Evolutionary conservation across 208 protist species (phyloP).

Genomic region (Wallacemonas sp.): DNA sequence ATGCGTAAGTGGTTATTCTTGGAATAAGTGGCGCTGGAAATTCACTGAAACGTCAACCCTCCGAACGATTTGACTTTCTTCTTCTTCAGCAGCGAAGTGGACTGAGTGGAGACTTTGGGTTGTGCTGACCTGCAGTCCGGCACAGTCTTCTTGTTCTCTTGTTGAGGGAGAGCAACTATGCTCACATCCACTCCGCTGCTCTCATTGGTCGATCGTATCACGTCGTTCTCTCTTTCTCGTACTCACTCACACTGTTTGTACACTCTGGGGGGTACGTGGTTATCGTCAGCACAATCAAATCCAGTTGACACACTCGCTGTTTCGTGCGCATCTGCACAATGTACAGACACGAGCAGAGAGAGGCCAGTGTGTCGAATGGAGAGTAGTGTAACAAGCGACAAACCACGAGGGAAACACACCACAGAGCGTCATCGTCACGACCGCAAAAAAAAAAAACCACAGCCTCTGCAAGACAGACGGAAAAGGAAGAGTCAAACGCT

Average conservation of each 20-base stretch:
- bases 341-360: no score
- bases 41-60: slow-evolving; percentile 6
- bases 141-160: background rate
- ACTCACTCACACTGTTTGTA: background rate
- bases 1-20: background rate
- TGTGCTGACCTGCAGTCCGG: no score
- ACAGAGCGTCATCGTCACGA: background rate
- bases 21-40: slow-evolving; percentile 7
- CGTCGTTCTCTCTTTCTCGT: background rate
- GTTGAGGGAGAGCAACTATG: background rate
- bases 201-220: slow-evolving; percentile 5
- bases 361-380: no score
- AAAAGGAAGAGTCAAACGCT: slow-evolving; percentile 3
- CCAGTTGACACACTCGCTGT: no score
- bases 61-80: background rate
- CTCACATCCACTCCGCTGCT: slow-evolving; percentile 2
- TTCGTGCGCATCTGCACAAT: no score
- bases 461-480: slow-evolving; percentile 4
- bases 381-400: no score
- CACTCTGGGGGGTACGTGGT: no score
- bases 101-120: no score
- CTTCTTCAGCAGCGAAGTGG: background rate
- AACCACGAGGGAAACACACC: no score
- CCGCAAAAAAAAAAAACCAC: background rate
- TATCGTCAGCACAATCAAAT: no score